A percentile compares a stretch with the other conserved stretches of the same genome.
Conservation (phyloP, 2,329 filamentous ascomycete species). For the Talaromyces sp. region DNA sequence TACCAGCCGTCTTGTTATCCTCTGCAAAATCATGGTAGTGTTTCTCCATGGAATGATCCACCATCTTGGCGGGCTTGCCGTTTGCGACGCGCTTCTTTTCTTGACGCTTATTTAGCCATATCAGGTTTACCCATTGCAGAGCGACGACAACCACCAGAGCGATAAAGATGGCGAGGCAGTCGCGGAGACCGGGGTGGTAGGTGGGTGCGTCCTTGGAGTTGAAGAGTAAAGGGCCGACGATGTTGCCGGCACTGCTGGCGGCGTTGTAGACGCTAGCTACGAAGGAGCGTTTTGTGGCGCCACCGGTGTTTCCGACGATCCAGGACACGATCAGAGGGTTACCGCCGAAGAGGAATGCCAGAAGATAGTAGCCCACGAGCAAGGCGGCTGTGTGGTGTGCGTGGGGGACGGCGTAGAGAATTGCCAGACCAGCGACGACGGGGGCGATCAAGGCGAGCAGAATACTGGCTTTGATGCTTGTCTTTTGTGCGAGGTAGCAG, state of each 20-base stretch:
- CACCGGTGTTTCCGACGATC: constrained; percentile 67
- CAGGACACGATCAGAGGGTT: constrained; percentile 66
- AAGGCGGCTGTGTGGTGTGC: constrained; percentile 43
- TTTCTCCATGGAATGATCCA: constrained; percentile 60
- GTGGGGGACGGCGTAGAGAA: constrained; percentile 56
- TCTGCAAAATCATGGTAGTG: constrained; percentile 40
- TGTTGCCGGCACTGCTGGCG: constrained; percentile 61
- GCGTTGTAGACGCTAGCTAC: constrained; percentile 64
- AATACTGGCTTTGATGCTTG: constrained; percentile 56
- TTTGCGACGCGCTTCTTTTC: constrained; percentile 53
- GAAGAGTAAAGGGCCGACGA: constrained; percentile 65
- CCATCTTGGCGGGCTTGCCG: constrained; percentile 59
- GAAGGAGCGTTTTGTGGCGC: constrained; percentile 64
- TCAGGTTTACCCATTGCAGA: constrained; percentile 54
- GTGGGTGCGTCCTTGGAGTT: constrained; percentile 54
- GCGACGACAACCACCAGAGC: constrained; percentile 53
- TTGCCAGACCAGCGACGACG: constrained; percentile 56
- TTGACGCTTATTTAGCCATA: constrained; percentile 55
- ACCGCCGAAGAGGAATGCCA: constrained; percentile 63
- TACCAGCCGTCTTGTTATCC: constrained; percentile 22
- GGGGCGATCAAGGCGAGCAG: constrained; percentile 53
- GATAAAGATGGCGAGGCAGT: constrained; percentile 46
- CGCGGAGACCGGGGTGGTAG: constrained; percentile 57
- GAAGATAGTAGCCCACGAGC: constrained; percentile 62
- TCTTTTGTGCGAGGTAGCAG: constrained; percentile 57